A percentile compares a stretch with the other conserved stretches of the same genome.
phyloP scores from a whole-genome alignment of 306 rosid genomes.

The Fagus sylvatica region DNA sequence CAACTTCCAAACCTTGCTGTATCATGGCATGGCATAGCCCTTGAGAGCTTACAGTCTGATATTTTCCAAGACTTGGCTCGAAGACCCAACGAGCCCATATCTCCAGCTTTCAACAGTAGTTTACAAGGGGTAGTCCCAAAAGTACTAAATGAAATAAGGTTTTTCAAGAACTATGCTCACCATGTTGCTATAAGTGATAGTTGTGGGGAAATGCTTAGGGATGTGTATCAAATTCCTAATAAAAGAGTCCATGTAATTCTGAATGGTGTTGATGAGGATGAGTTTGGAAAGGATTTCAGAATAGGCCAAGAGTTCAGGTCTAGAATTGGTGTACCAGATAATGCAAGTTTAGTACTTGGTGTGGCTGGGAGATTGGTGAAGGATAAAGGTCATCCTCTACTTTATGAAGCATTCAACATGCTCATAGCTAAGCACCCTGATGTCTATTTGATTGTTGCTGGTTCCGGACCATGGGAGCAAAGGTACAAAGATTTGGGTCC shows the following conservation, averaged over 20 bases:
- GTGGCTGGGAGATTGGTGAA: slow-evolving; percentile 94
- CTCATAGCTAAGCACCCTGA: slow-evolving; percentile 48
- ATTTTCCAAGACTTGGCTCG: slow-evolving; percentile 80
- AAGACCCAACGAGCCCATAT: slow-evolving; percentile 48
- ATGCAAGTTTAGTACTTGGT: slow-evolving; percentile 76
- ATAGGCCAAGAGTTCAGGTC: slow-evolving; percentile 55
- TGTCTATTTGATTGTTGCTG: slow-evolving; percentile 76
- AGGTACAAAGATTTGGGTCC: slow-evolving; percentile 72
- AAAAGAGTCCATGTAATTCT: slow-evolving; percentile 85
- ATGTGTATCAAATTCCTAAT: slow-evolving; percentile 76
- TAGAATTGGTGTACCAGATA: slow-evolving; percentile 59
- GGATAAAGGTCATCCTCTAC: slow-evolving; percentile 91
- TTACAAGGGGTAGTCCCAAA: slow-evolving; percentile 74
- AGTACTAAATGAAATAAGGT: slow-evolving; percentile 77
- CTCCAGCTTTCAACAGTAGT: slow-evolving; percentile 61
- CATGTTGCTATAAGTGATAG: slow-evolving; percentile 93
- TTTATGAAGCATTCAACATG: slow-evolving; percentile 74
- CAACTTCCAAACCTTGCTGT: slow-evolving; percentile 76
- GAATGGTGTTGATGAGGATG: slow-evolving; percentile 76
- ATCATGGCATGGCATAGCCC: slow-evolving; percentile 96
- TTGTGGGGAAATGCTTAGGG: slow-evolving; percentile 90
- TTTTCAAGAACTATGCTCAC: slow-evolving; percentile 77
- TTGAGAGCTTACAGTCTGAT: slow-evolving; percentile 82
- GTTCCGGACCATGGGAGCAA: slow-evolving; percentile 90
- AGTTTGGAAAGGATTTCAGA: slow-evolving; percentile 48